Evolutionary conservation across 305 asterid species (phyloP), one percentile per base, ranked within the genome.

Genomic region (Rubia tinctorum): DNA sequence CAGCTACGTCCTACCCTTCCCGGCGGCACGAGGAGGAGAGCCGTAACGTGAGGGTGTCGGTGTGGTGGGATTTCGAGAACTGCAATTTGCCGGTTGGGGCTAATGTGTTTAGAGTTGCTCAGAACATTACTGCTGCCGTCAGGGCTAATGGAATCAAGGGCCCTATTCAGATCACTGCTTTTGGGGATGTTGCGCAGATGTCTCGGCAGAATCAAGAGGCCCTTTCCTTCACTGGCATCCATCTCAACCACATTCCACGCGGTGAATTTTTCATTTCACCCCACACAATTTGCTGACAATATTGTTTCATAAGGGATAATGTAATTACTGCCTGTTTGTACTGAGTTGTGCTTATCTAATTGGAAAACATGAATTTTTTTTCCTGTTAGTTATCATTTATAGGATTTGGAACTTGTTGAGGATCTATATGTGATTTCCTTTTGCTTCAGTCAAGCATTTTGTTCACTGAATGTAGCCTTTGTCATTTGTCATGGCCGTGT

Each of bases 31-130:
- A 88, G 79, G 97, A 90, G 43, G 95, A 88, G 79, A 82, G 89
- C 72, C 89, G 97, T 71, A 75, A 70, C 69, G 95, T 92, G 55
- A 87, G 89, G 78, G 96, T 94, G 3, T 90, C 99, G 3, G 99
- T 94, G 51, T 94, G 98, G 99, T 94, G 99, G 99, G 99, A 94
- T 80, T 90, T 94, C 70, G 99, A 94, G 84, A 94, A 92, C 73
- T 94, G 99, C 59, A 23, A 74, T 23, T 73, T 91, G 34, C 98
- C 98, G 17, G 62, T 65, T 27, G 84, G 86, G 73, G 75, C 79
- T 11, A 92, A 85, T 72, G 98, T 86, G 5, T 89, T 82, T 45
- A 82, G 78, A 76, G 95, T 94, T 77, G 81, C 89, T 70, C 95
- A 85, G 75, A 67, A 82, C 71, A 84, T 94, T 43, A 88, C 93